A percentile compares a stretch with the other conserved stretches of the same genome.
These are phyloP conservation scores for Scedosporium aurantiacum DNA, from an alignment of 2,329 filamentous ascomycete species.

Conservation along the genomic window DNA sequence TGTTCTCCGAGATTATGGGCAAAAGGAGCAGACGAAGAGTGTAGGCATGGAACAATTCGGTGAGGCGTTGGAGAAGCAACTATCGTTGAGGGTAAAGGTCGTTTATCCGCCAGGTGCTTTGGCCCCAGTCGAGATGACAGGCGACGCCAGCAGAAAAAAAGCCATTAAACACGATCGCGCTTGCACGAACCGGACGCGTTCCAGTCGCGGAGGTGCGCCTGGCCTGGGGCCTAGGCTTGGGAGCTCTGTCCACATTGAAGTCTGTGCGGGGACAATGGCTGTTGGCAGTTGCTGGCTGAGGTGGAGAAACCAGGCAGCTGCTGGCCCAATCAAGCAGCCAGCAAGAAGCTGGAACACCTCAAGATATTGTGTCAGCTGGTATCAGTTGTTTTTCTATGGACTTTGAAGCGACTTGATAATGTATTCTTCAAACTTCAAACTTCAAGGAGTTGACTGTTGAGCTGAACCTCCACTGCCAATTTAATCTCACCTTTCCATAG, in stretches of 20 bases:
- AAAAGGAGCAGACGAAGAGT: too few relatives aligned
- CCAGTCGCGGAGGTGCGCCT: constrained; percentile 7
- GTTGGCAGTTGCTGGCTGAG: neutral
- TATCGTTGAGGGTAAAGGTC: neutral
- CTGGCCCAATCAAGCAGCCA: neutral
- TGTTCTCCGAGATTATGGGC: too few relatives aligned
- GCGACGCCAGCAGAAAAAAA: neutral
- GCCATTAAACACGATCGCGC: constrained; percentile 11
- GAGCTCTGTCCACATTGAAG: constrained; percentile 10
- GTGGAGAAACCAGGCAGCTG: neutral
- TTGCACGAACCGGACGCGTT: constrained; percentile 14
- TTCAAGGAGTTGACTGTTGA: too few relatives aligned
- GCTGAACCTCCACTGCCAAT: too few relatives aligned
- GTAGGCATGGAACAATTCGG: too few relatives aligned
- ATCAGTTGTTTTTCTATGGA: neutral
- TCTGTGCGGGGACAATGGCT: constrained; percentile 10
- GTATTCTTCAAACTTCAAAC: too few relatives aligned
- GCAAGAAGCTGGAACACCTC: neutral
- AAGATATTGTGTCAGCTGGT: neutral
- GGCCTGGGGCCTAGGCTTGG: too few relatives aligned
- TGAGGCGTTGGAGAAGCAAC: too few relatives aligned
- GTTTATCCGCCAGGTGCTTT: neutral
- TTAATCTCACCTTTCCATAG: too few relatives aligned
- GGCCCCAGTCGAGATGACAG: neutral
- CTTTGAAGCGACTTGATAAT: too few relatives aligned